Evolutionary conservation across 371 early-diverging fungal species (phyloP), one percentile per base, ranked within the genome.

Genomic region (Mucor indicus): DNA sequence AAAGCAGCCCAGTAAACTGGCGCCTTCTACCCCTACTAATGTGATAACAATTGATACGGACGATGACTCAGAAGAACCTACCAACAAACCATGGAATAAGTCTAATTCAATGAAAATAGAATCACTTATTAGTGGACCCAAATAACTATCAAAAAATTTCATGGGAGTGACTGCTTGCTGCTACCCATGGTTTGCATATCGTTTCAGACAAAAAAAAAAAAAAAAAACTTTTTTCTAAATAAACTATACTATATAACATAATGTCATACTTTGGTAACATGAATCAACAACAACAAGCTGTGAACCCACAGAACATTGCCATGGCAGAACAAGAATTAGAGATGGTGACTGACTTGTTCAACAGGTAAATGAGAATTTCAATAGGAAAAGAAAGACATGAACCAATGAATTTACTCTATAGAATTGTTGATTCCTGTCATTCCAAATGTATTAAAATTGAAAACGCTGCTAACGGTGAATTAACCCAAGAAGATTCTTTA

Each of bases 401-500:
- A 27, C 5, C 11, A 27, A 27, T 27, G 7, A 27, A 7, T 10
- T 10, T 12, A 20, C 29, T 12, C 4, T 30, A 11, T 60, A 90
- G 92, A 45, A 81, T 94, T 43, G 81, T 81, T 44, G 83, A 85
- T 35, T 76, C 85, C 19, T 95, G 96, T 80, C 83, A 90, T 66
- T 55, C 69, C 39, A 94, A 96, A 66, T 96, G 96, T 69, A 85
- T 53, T 21, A 73, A 84, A 13, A 75, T 77, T 52, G 46, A 53
- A 36, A 93, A 94, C 61, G 67, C 56, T 42, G 89, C 91, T 53
- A 81, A 75, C 19, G 92, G 92, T 38, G n/a, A n/a, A n/a, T 73
- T 95, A 48, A 87, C 81, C 54, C 93, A 93, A 74, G 95, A 93
- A 38, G 95, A 96, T 72, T 80, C 92, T 3, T 89, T 91, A n/a